Conservation (phyloP, 2,329 filamentous ascomycete genomes). For the Fusarium sp. region DNA sequence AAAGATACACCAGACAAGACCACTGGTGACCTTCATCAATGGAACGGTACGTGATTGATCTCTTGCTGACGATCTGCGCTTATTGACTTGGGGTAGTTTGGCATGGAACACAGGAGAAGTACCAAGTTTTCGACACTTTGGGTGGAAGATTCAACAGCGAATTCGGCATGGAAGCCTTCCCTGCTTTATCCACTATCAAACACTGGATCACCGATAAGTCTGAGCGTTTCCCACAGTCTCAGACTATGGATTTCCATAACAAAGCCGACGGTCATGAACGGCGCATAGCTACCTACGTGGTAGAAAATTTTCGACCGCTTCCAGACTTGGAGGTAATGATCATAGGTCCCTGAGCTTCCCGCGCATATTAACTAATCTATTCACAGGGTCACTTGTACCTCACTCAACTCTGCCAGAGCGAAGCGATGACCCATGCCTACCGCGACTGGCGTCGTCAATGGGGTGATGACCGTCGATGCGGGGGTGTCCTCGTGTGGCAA, state of each 20-base stretch:
- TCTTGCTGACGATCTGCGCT: too few species aligned
- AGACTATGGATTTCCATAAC: constrained; percentile 9
- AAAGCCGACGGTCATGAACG: constrained; percentile 8
- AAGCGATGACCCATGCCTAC: constrained; percentile 5
- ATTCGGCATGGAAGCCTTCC: constrained; percentile 10
- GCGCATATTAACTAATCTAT: not conserved
- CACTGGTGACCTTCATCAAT: constrained; percentile 1
- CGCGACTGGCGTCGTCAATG: constrained; percentile 8
- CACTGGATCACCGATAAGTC: not conserved
- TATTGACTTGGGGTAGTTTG: not conserved
- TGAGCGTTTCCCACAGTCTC: not conserved
- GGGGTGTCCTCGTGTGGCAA: constrained; percentile 4
- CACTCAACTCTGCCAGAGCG: constrained; percentile 5
- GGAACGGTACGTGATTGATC: not conserved
- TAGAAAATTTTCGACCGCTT: constrained; percentile 1
- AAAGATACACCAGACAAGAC: not conserved
- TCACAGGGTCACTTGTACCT: not conserved
- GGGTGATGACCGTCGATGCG: constrained; percentile 1
- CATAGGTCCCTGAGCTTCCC: too few species aligned
- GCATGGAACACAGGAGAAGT: constrained; percentile 8
- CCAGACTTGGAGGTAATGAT: constrained; percentile 1
- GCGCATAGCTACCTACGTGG: constrained; percentile 1
- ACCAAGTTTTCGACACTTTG: constrained; percentile 6
- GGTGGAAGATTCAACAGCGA: constrained; percentile 13
- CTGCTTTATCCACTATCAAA: not conserved